Percentiles rank a stretch among this genome's conserved stretches.
These are phyloP conservation scores for Schizopora paradoxa DNA, from an alignment of 1,284 basidiomycete species.

Conservation along the genomic window DNA sequence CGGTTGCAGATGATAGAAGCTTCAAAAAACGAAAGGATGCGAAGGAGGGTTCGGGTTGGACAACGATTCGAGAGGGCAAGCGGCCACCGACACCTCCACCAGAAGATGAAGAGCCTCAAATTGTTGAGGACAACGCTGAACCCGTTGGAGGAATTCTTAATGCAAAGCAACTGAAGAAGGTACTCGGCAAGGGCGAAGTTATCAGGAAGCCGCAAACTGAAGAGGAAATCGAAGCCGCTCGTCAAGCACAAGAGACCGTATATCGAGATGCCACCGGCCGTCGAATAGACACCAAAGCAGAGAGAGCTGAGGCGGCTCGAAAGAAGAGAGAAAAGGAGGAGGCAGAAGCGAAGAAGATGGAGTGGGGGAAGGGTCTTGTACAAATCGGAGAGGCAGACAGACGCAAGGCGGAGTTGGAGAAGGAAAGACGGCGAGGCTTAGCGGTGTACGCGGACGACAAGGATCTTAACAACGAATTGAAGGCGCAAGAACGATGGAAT, in stretches of 20 bases:
- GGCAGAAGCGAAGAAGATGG: conserved; percentile 85
- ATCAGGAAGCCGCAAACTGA: conserved; percentile 35
- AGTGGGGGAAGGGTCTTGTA: conserved; percentile 93
- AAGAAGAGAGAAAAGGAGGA: conserved; percentile 76
- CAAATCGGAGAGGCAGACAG: conserved; percentile 78
- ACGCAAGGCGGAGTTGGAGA: conserved; percentile 57
- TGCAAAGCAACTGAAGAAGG: conserved; percentile 56
- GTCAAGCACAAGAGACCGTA: conserved; percentile 79
- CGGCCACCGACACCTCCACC: conserved; percentile 48
- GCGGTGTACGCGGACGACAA: conserved; percentile 80
- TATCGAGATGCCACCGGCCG: conserved; percentile 89
- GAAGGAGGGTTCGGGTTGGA: conserved; percentile 52
- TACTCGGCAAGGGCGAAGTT: conserved; percentile 30
- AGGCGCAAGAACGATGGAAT: conserved; percentile 81
- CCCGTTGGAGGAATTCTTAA: conserved; percentile 76
- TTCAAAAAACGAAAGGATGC: conserved; percentile 64
- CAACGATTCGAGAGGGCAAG: conserved; percentile 44
- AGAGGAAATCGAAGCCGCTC: conserved; percentile 47
- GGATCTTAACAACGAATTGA: conserved; percentile 80
- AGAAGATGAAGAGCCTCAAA: conserved; percentile 66
- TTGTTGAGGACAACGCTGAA: conserved; percentile 46
- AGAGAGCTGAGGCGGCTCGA: conserved; percentile 75
- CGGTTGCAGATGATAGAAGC: conserved; percentile 60
- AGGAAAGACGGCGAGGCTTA: conserved; percentile 61
- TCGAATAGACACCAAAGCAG: conserved; percentile 84